These are phyloP conservation scores for Verbena officinalis DNA, from an alignment of 257 asterid species.

Conservation along the genomic window DNA sequence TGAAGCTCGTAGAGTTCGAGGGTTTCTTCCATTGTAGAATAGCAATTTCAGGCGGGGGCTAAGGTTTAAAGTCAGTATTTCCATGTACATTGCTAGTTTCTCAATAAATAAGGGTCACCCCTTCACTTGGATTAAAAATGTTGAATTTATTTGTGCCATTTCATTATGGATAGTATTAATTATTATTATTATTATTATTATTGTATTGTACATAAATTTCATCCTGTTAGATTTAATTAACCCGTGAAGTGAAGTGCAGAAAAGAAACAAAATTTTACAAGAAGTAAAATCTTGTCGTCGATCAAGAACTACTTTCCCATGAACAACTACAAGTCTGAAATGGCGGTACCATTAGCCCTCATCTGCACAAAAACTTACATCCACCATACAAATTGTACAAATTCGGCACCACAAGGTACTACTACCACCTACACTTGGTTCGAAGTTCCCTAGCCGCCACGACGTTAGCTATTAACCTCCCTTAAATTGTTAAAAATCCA, in stretches of 20 bases:
- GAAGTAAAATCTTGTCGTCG: neutral
- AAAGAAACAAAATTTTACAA: neutral
- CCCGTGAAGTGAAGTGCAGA: too few species aligned
- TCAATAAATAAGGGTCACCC: neutral
- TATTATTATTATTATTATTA: too few species aligned
- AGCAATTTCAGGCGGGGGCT: neutral
- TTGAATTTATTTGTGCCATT: too few species aligned
- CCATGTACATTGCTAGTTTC: neutral
- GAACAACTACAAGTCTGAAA: slow-evolving; percentile 50
- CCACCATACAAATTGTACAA: neutral
- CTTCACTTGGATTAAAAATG: too few species aligned
- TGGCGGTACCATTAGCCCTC: slow-evolving; percentile 3
- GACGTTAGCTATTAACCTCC: slow-evolving; percentile 33
- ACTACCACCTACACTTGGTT: too few species aligned
- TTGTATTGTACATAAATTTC: too few species aligned
- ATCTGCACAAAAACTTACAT: neutral
- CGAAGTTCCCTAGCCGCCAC: neutral
- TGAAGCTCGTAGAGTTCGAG: slow-evolving; percentile 60
- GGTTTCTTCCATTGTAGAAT: slow-evolving; percentile 40
- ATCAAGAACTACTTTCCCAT: slow-evolving; percentile 28
- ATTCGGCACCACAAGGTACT: neutral
- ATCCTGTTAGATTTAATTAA: too few species aligned
- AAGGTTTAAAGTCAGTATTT: neutral
- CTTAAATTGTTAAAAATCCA: neutral
- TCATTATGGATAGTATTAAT: too few species aligned